phyloP scores from a whole-genome alignment of 768 basidiomycete species.

The Leccinum boreale region DNA sequence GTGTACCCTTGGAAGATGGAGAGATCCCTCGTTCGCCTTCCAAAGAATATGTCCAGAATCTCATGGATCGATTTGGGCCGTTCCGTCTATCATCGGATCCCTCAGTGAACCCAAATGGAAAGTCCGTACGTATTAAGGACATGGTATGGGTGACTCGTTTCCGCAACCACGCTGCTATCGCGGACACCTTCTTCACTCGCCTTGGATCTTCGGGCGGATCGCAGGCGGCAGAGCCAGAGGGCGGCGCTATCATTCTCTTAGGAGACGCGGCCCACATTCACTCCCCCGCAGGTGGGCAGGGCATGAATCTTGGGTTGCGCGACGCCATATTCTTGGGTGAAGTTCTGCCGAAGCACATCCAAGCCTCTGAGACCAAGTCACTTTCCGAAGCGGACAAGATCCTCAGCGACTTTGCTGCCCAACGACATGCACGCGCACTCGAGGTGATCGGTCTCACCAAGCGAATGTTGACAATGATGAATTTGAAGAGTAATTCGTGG shows the following conservation, averaged over 20 bases:
- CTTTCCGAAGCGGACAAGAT: not conserved
- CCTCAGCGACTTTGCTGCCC: not conserved
- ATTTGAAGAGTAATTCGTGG: conserved; percentile 11
- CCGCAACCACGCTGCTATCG: conserved; percentile 44
- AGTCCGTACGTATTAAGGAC: conserved; percentile 34
- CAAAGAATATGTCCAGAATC: conserved; percentile 42
- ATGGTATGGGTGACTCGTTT: conserved; percentile 47
- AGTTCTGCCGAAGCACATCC: not conserved
- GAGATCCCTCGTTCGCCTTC: conserved; percentile 27
- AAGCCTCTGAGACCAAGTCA: not conserved
- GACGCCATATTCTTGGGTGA: not conserved
- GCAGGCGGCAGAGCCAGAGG: conserved; percentile 6
- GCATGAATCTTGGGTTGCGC: not conserved
- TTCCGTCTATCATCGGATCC: conserved; percentile 35
- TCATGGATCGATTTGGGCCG: conserved; percentile 42
- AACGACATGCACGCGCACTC: not conserved
- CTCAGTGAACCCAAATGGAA: conserved; percentile 31
- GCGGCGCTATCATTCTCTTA: not conserved
- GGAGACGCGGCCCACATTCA: not conserved
- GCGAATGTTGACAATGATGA: conserved; percentile 22
- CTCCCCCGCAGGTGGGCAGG: not conserved
- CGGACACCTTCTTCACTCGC: conserved; percentile 37
- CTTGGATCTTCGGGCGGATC: conserved; percentile 11
- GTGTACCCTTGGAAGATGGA: not conserved
- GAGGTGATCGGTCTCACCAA: not conserved